A percentile compares a stretch with the other conserved stretches of the same genome.
These are phyloP conservation scores for Boletus smithii DNA, from an alignment of 1,284 basidiomycete genomes.

Conservation along the genomic window DNA sequence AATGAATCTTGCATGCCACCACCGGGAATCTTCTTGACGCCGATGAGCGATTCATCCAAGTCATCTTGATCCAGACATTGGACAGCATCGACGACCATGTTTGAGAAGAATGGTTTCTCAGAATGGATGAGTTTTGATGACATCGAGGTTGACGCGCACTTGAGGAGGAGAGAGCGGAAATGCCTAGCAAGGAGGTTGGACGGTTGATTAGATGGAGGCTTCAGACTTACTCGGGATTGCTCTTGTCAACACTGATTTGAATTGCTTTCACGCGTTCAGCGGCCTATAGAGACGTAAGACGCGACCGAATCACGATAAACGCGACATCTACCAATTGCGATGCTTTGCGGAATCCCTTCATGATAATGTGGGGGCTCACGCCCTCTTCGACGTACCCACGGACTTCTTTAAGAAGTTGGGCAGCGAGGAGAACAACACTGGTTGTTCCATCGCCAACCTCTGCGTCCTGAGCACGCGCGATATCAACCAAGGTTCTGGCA, in stretches of 20 bases:
- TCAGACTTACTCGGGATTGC: conserved; percentile 75
- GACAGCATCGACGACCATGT: conserved; percentile 98
- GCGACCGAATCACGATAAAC: conserved; percentile 3
- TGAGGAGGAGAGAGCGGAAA: conserved; percentile 91
- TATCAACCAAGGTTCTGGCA: conserved; percentile 94
- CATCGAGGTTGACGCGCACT: conserved; percentile 98
- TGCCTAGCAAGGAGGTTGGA: conserved; percentile 48
- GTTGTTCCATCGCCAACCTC: conserved; percentile 99
- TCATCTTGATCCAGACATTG: conserved; percentile 90
- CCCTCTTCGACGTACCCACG: conserved; percentile 94
- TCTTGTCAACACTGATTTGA: conserved; percentile 89
- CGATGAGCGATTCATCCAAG: conserved; percentile 94
- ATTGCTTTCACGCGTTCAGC: conserved; percentile 86
- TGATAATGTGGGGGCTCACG: conserved; percentile 95
- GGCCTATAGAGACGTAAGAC: conserved; percentile 50
- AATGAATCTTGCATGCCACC: conserved; percentile 97
- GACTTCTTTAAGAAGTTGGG: conserved; percentile 93
- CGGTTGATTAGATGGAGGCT: conserved; percentile 3
- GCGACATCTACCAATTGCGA: conserved; percentile 68
- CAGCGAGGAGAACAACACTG: conserved; percentile 90
- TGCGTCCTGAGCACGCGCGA: conserved; percentile 96
- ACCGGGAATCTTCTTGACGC: conserved; percentile 98
- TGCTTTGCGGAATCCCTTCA: conserved; percentile 93
- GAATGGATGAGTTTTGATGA: conserved; percentile 99
- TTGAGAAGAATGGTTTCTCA: conserved; percentile 98